Conservation (phyloP, 345 rosid species). For the Bruguiera sexangula region DNA sequence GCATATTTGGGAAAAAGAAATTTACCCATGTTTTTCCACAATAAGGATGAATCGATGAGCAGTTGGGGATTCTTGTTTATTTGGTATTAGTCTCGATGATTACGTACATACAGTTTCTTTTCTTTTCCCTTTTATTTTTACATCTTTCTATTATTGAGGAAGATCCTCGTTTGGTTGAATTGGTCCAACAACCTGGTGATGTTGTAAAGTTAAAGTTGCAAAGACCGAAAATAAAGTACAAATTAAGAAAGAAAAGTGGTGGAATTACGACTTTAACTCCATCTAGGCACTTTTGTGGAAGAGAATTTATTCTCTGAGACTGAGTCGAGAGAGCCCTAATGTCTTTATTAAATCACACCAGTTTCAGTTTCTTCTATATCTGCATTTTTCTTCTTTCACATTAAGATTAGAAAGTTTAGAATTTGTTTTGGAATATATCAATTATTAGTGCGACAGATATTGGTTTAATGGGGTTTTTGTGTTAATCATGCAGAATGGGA, state of each 20-base stretch:
- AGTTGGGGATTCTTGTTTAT: background rate
- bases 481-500: no score
- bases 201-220: slow-evolving; percentile 27
- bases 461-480: no score
- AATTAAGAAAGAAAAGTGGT: slow-evolving; percentile 11
- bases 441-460: no score
- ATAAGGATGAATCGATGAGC: background rate
- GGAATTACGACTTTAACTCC: slow-evolving; percentile 12
- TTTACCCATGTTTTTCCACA: no score
- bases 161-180: background rate
- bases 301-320: slow-evolving; percentile 14
- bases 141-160: background rate
- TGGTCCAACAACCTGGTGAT: slow-evolving; percentile 10
- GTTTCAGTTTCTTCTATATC: no score
- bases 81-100: background rate
- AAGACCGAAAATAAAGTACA: slow-evolving; percentile 15
- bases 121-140: background rate
- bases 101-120: no score
- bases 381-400: no score
- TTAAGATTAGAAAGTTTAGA: no score
- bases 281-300: slow-evolving; percentile 28
- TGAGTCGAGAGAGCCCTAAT: no score
- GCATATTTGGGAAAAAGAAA: no score
- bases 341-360: no score
- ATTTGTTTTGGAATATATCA: no score